Conservation (phyloP, 1,139 yeast genomes). For the Hanseniaspora sp. region DNA sequence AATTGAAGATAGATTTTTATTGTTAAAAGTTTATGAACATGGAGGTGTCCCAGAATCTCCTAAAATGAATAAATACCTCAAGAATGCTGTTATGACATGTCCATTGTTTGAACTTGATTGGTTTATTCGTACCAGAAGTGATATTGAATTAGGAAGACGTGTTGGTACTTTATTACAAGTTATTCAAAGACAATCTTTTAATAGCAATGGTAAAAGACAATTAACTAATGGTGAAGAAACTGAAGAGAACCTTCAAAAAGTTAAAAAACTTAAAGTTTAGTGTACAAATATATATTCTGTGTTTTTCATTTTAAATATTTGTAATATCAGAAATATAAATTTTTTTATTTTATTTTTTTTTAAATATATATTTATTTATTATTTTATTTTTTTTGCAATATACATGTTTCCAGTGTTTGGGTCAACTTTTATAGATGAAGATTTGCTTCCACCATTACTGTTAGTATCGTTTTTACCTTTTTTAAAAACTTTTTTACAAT, state of each 20-base stretch:
- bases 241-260: not conserved
- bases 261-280: not conserved
- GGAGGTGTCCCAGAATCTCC: slow-evolving; percentile 54
- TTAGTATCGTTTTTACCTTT: not conserved
- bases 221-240: not conserved
- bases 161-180: slow-evolving; percentile 52
- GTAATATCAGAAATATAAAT: not conserved
- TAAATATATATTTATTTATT: not conserved
- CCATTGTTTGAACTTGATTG: slow-evolving; percentile 80
- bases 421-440: not conserved
- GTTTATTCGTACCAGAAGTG: slow-evolving; percentile 75
- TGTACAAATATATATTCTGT: not conserved
- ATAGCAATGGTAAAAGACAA: not conserved
- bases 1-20: slow-evolving; percentile 72
- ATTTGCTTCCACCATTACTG: not conserved
- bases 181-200: not conserved
- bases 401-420: slow-evolving; percentile 1
- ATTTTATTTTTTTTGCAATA: not conserved
- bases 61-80: slow-evolving; percentile 60
- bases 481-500: not conserved
- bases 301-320: no score
- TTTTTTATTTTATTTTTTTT: not conserved
- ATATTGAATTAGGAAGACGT: slow-evolving; percentile 74
- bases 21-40: slow-evolving; percentile 59
- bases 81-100: slow-evolving; percentile 60